phyloP scores from a whole-genome alignment of 306 rosid genomes.

The Arachis hypogaea region DNA sequence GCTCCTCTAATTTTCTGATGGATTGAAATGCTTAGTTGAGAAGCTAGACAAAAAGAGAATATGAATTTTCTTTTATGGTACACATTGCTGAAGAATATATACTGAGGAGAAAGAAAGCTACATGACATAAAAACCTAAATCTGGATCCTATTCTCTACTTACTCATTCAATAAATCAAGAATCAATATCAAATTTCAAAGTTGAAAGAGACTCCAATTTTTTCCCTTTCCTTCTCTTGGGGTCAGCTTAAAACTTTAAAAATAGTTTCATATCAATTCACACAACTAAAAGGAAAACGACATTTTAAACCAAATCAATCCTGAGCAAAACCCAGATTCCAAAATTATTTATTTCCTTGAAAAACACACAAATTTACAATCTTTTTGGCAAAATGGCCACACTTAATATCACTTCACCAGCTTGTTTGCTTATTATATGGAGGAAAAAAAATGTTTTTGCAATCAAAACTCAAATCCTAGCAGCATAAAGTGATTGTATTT shows the following conservation, averaged over 20 bases:
- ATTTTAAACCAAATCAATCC: conserved; percentile 34
- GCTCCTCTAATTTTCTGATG: conserved; percentile 29
- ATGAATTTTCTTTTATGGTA: conserved; percentile 30
- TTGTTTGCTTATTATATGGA: conserved; percentile 7
- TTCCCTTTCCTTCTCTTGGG: background rate
- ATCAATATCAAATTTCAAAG: conserved; percentile 22
- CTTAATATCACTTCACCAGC: conserved; percentile 37
- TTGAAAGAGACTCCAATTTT: conserved; percentile 32
- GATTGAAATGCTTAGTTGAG: conserved; percentile 35
- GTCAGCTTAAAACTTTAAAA: background rate
- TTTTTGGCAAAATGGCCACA: conserved; percentile 27
- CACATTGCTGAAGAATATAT: conserved; percentile 34
- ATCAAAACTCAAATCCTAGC: conserved; percentile 38
- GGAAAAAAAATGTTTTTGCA: conserved; percentile 9
- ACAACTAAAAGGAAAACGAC: conserved; percentile 26
- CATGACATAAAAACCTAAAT: conserved; percentile 30
- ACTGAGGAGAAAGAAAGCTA: conserved; percentile 12
- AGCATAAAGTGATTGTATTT: conserved; percentile 28
- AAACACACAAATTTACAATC: conserved; percentile 23
- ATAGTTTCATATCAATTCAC: conserved; percentile 27
- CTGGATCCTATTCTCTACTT: conserved; percentile 26
- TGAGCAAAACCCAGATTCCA: conserved; percentile 48
- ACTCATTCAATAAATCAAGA: conserved; percentile 33
- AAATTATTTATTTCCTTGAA: conserved; percentile 38
- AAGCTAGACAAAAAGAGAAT: conserved; percentile 32